A percentile compares a stretch with the other conserved stretches of the same genome.
Conservation (phyloP, 2,329 filamentous ascomycete genomes). For the Penicillium brasilianum region DNA sequence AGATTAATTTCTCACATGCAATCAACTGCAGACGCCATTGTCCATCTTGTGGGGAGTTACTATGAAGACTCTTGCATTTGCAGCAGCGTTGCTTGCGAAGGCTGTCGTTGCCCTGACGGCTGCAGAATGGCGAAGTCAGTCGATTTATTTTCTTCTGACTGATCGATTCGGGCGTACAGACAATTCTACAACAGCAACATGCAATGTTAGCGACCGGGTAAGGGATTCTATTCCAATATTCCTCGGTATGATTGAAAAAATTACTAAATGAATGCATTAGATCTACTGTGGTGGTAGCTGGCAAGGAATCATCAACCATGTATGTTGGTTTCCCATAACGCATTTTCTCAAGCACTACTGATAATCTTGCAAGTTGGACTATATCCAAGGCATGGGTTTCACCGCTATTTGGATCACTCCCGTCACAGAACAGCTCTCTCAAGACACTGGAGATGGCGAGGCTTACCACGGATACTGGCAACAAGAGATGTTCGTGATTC, state of each 20-base stretch:
- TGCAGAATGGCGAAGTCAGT: constrained; percentile 48
- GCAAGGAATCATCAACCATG: constrained; percentile 50
- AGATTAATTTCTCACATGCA: neutral
- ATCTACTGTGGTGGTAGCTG: constrained; percentile 54
- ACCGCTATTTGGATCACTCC: constrained; percentile 57
- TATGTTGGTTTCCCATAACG: constrained; percentile 17
- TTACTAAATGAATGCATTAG: too few relatives aligned
- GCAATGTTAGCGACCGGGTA: constrained; percentile 34
- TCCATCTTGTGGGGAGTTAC: neutral
- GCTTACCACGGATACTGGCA: constrained; percentile 59
- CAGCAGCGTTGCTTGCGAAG: constrained; percentile 19
- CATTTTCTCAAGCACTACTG: neutral
- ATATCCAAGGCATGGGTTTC: constrained; percentile 56
- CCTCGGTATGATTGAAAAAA: neutral
- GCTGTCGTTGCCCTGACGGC: constrained; percentile 34
- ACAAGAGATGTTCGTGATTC: constrained; percentile 47
- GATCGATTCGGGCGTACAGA: constrained; percentile 51
- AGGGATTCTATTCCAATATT: neutral
- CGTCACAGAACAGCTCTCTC: constrained; percentile 46
- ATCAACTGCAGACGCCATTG: neutral
- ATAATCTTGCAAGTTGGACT: constrained; percentile 47
- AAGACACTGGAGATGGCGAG: constrained; percentile 44
- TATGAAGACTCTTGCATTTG: constrained; percentile 5
- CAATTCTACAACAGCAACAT: constrained; percentile 42
- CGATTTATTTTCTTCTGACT: constrained; percentile 54